Percentiles rank a stretch among this genome's conserved stretches.
Conservation (phyloP, 2,329 filamentous ascomycete genomes). For the Coniochaeta ligniaria region DNA sequence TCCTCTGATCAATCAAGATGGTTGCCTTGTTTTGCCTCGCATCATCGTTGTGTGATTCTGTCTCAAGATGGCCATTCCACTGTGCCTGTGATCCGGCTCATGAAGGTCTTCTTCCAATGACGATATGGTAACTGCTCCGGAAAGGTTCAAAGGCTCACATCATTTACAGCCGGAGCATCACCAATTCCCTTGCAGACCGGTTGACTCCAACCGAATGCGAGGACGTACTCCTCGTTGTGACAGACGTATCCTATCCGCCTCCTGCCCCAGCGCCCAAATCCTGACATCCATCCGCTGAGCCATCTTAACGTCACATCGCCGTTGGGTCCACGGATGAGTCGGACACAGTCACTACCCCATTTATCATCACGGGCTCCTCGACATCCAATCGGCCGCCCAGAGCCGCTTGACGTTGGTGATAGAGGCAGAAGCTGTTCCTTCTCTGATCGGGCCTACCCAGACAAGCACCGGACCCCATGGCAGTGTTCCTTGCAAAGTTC, state of each 20-base stretch:
- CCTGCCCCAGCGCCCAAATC: not conserved
- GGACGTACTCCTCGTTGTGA: not conserved
- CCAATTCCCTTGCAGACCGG: not conserved
- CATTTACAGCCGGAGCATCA: not conserved
- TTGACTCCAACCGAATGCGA: not conserved
- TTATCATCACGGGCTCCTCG: not conserved
- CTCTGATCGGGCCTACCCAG: not conserved
- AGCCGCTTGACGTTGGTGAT: not conserved
- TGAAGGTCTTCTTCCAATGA: not conserved
- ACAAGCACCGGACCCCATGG: not conserved
- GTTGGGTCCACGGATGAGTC: not conserved
- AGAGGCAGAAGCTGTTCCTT: not conserved
- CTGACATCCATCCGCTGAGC: not conserved
- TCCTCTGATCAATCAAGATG: not conserved
- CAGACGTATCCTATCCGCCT: not conserved
- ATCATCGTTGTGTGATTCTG: not conserved
- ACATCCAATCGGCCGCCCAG: not conserved
- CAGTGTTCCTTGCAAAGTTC: not conserved
- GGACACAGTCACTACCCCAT: not conserved
- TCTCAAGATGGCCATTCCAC: not conserved
- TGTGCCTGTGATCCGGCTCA: not conserved
- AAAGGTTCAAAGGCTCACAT: not conserved
- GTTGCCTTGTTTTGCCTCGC: not conserved
- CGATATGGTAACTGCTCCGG: not conserved
- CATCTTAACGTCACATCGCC: not conserved